These are phyloP conservation scores for Trichoderma simmonsii DNA, from an alignment of 2,329 filamentous ascomycete genomes.

Conservation along the genomic window DNA sequence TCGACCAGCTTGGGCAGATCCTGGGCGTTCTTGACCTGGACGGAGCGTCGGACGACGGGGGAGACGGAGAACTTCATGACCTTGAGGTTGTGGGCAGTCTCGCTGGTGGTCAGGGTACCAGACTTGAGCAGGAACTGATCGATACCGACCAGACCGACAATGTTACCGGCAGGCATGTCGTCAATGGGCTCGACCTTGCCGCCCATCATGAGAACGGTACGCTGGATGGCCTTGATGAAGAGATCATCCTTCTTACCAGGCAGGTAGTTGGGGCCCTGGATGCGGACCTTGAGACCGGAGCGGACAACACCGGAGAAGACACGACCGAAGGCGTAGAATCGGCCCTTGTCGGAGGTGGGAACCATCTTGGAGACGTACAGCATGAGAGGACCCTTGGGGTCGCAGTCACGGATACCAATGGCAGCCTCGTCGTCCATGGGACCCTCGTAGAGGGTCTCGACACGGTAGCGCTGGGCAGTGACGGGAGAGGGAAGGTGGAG, in stretches of 20 bases:
- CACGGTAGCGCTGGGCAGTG: slow-evolving; percentile 96
- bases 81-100: slow-evolving; percentile 99
- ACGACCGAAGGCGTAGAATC: slow-evolving; percentile 99
- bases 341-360: slow-evolving; percentile 98
- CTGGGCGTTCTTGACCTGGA: slow-evolving; percentile 99
- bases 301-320: slow-evolving; percentile 98
- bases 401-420: slow-evolving; percentile 97
- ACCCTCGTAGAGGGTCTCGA: slow-evolving; percentile 98
- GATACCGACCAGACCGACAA: slow-evolving; percentile 97
- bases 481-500: slow-evolving; percentile 95
- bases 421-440: slow-evolving; percentile 86
- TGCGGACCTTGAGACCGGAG: slow-evolving; percentile 99
- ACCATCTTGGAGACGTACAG: slow-evolving; percentile 99
- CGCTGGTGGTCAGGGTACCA: slow-evolving; percentile 95
- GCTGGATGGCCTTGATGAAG: slow-evolving; percentile 99
- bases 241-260: slow-evolving; percentile 99
- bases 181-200: slow-evolving; percentile 98
- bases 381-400: slow-evolving; percentile 98
- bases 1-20: slow-evolving; percentile 99
- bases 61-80: slow-evolving; percentile 99
- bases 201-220: slow-evolving; percentile 99
- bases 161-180: slow-evolving; percentile 99
- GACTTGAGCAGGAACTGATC: slow-evolving; percentile 99
- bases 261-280: slow-evolving; percentile 98
- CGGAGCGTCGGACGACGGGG: slow-evolving; percentile 95